These are phyloP conservation scores for Onygena corvina DNA, from an alignment of 2,329 filamentous ascomycete genomes.

Conservation along the genomic window DNA sequence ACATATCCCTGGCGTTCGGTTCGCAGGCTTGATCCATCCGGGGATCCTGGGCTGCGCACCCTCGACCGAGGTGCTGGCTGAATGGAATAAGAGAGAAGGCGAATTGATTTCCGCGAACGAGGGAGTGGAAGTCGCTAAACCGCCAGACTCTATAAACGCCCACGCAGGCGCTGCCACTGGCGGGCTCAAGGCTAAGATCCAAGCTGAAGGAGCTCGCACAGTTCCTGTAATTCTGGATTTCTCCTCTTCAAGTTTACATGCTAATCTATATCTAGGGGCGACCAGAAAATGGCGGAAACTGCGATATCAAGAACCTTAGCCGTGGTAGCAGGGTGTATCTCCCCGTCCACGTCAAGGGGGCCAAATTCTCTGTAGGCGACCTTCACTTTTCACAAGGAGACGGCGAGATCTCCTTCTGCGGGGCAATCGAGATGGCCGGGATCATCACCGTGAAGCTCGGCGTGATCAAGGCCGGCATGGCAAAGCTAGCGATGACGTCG, in stretches of 20 bases:
- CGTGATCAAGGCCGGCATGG: constrained; percentile 70
- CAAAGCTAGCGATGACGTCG: constrained; percentile 61
- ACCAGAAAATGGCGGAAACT: constrained; percentile 81
- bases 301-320: constrained; percentile 78
- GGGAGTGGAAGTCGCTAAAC: constrained; percentile 58
- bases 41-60: constrained; percentile 86
- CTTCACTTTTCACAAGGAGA: constrained; percentile 81
- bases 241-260: background rate
- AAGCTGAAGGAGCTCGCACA: constrained; percentile 66
- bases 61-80: constrained; percentile 60
- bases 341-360: constrained; percentile 73
- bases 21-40: constrained; percentile 80
- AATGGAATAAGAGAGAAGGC: constrained; percentile 73
- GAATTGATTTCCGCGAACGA: constrained; percentile 61
- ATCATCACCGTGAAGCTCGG: constrained; percentile 82
- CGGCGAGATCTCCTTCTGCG: constrained; percentile 79
- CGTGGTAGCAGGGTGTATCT: constrained; percentile 73
- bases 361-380: constrained; percentile 84
- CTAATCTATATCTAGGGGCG: constrained; percentile 38
- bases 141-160: constrained; percentile 57
- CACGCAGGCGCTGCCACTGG: constrained; percentile 56
- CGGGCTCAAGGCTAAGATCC: constrained; percentile 54
- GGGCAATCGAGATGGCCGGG: constrained; percentile 89
- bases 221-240: constrained; percentile 46
- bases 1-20: constrained; percentile 77